phyloP scores from a whole-genome alignment of 139 green algal genomes.

The Asterochloris erici region DNA sequence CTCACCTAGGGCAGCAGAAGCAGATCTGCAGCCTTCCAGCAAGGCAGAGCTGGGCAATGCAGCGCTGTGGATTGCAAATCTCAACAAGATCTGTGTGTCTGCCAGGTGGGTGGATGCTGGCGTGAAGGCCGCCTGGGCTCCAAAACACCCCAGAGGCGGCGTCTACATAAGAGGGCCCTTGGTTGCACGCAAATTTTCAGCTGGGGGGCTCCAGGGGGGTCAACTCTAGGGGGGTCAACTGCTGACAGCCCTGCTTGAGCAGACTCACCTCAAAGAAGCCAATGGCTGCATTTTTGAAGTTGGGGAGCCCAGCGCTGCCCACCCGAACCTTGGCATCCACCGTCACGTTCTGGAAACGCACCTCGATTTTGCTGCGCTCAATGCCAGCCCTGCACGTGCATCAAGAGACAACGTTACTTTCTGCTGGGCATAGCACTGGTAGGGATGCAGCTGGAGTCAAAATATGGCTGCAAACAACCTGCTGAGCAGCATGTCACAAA shows the following conservation, averaged over 20 bases:
- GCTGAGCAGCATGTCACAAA: not conserved
- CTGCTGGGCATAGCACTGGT: not conserved
- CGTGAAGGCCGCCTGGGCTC: not conserved
- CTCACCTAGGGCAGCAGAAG: not conserved
- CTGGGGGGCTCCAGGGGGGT: not conserved
- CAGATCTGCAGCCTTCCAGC: no score
- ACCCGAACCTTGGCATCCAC: conserved; percentile 4
- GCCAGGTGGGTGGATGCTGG: not conserved
- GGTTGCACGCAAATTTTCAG: not conserved
- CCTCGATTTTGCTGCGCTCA: not conserved
- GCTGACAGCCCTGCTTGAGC: not conserved
- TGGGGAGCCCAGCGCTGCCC: conserved; percentile 1
- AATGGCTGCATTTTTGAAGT: conserved; percentile 9
- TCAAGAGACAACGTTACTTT: not conserved
- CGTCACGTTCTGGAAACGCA: conserved; percentile 3
- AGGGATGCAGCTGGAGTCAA: not conserved
- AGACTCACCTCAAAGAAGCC: not conserved
- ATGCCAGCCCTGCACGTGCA: not conserved
- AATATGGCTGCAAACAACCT: not conserved
- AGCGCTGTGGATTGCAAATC: not conserved
- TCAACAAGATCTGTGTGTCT: not conserved
- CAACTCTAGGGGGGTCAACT: not conserved
- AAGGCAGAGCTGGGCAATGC: not conserved
- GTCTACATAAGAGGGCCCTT: not conserved
- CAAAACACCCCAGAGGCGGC: not conserved